These are phyloP conservation scores for Blechomonas ayalai DNA, from an alignment of 208 protist genomes.

Conservation along the genomic window DNA sequence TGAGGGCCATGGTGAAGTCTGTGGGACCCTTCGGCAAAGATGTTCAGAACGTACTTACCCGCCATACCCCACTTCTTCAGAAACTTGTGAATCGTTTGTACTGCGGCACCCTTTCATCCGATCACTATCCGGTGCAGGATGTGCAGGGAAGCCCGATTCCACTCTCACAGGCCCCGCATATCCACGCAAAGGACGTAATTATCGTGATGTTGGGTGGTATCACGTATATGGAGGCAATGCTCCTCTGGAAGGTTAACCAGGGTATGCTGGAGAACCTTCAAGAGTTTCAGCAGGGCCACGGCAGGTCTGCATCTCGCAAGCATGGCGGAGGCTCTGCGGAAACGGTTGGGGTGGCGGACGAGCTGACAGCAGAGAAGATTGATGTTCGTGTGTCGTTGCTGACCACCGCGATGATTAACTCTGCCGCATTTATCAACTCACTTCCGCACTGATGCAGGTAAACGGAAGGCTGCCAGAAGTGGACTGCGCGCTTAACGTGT, in stretches of 20 bases:
- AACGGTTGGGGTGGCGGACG: slow-evolving; percentile 16
- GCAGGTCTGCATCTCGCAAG: slow-evolving; percentile 50
- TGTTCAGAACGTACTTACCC: slow-evolving; percentile 96
- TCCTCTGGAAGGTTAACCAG: slow-evolving; percentile 69
- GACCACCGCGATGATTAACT: slow-evolving; percentile 74
- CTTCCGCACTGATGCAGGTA: slow-evolving; percentile 14
- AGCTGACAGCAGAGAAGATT: slow-evolving; percentile 78
- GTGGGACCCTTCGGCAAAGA: slow-evolving; percentile 81
- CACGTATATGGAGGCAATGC: slow-evolving; percentile 75
- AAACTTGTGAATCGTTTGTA: slow-evolving; percentile 84
- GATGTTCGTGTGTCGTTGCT: slow-evolving; percentile 66
- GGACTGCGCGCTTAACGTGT: too few relatives aligned
- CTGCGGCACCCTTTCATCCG: slow-evolving; percentile 68
- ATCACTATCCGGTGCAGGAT: slow-evolving; percentile 60
- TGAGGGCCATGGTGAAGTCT: slow-evolving; percentile 69
- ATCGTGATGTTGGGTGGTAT: slow-evolving; percentile 75
- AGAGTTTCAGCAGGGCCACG: slow-evolving; percentile 70
- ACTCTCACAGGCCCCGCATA: slow-evolving; percentile 27
- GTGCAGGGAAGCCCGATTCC: slow-evolving; percentile 53
- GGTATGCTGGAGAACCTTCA: slow-evolving; percentile 74
- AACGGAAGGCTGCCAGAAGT: not conserved
- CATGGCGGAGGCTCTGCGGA: slow-evolving; percentile 18
- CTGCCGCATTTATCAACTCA: slow-evolving; percentile 66
- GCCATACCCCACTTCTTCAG: slow-evolving; percentile 92
- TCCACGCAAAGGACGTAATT: slow-evolving; percentile 78